Evolutionary conservation across 2,329 filamentous ascomycete genomes (phyloP), one percentile per base, ranked within the genome.

Genomic region (Neofusicoccum ribis): DNA sequence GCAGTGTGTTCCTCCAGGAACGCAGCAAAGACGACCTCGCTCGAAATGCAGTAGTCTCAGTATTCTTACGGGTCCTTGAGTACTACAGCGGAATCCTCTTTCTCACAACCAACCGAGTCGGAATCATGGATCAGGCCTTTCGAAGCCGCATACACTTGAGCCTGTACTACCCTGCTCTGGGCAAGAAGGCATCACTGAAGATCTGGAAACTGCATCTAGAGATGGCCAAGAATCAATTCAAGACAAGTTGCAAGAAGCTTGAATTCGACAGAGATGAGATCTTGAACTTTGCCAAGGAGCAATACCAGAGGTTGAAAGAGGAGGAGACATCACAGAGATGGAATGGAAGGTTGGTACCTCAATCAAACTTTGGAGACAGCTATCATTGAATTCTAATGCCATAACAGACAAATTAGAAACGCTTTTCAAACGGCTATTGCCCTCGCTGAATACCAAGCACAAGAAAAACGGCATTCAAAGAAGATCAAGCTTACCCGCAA

Each of bases 1-100:
- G 12, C 31, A 52, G 50, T 17, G 81, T 85, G 2, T 85, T 84
- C 72, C 80, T 85, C 72, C 79, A 80, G 0, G 75, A 80, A 71
- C 78, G 83, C 4, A 76, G 80, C 61, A 77, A 78, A 46, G 76
- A 77, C 36, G 80, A 85, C 68, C 77, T 85, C 14, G 74, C 75
- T 43, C 77, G 82, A 14, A 85, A 85, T 70, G 82, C 80, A 54
- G 74, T 85, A 3, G 69, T 71, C 4, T 67, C 68, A 3, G 59
- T 68, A 9, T 70, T 69, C 56, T 54, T 67, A 17, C 60, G 65
- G 12, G 43, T 60, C 0, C 44, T 66, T 14, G 65, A 66, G 17
- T 66, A 64, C 50, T 64, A 52, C 44, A 17, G 66, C n/a, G 74
- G 74, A 47, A 72, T 72, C 49, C 69, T 77, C 60, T 76, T 76